Conservation (phyloP, 164 flowering plant species). For the Stephania yunnanensis region DNA sequence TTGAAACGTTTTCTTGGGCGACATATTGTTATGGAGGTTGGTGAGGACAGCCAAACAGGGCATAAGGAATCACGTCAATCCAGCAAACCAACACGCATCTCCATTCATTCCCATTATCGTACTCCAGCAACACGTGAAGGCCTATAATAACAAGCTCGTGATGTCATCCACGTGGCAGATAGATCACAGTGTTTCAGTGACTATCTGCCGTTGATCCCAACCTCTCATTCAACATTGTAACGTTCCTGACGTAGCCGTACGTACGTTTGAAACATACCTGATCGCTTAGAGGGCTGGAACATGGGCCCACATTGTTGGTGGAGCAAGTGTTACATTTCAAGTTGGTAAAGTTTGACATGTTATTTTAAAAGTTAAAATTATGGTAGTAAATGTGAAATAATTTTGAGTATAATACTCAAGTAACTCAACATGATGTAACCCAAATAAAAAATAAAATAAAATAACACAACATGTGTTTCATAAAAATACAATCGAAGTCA, state of each 20-base stretch:
- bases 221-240: not conserved
- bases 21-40: no score
- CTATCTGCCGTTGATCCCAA: not conserved
- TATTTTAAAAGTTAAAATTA: no score
- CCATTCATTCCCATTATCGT: not conserved
- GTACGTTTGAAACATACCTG: not conserved
- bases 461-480: no score
- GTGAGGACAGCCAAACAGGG: no score
- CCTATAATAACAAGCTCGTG: not conserved
- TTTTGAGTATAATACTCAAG: no score
- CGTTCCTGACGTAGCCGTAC: not conserved
- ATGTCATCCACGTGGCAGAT: slow-evolving; percentile 2
- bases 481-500: no score
- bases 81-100: not conserved
- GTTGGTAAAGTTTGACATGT: no score
- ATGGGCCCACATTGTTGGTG: not conserved
- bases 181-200: not conserved
- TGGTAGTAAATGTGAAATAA: no score
- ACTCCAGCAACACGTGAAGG: not conserved
- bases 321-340: no score
- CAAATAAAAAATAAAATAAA: no score
- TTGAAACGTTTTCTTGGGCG: no score
- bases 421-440: no score
- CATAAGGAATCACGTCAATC: not conserved
- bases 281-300: not conserved